Percentiles rank a stretch among this genome's conserved stretches.
Conservation (phyloP, 352 stramenopile species). For the Plasmopara viticola region DNA sequence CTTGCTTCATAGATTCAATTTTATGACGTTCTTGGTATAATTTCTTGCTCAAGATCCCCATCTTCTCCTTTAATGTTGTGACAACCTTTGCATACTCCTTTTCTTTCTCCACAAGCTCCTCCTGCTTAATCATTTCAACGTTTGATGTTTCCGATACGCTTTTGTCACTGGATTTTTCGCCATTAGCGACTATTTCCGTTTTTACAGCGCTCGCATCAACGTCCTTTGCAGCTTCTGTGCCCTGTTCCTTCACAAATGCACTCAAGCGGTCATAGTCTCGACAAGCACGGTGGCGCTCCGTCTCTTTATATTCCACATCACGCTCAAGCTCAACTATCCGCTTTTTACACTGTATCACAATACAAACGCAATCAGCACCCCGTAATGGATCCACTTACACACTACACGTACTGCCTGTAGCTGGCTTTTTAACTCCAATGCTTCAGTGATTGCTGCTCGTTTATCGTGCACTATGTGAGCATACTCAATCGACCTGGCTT, state of each 20-base stretch:
- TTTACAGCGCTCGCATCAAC: constrained; percentile 16
- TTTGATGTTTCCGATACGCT: constrained; percentile 4
- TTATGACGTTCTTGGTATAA: constrained; percentile 44
- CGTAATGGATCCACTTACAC: not conserved
- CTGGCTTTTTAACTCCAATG: constrained; percentile 42
- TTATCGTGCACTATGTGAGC: constrained; percentile 55
- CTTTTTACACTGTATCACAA: constrained; percentile 39
- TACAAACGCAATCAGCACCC: constrained; percentile 7
- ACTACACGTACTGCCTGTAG: constrained; percentile 41
- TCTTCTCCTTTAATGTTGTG: constrained; percentile 31
- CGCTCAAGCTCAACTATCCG: constrained; percentile 51
- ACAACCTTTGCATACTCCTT: constrained; percentile 30
- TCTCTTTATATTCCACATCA: constrained; percentile 72
- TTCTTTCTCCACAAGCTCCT: constrained; percentile 29
- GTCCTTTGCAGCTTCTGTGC: constrained; percentile 13
- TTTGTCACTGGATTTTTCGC: constrained; percentile 16
- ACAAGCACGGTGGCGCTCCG: constrained; percentile 69
- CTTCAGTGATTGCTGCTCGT: constrained; percentile 35
- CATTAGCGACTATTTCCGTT: constrained; percentile 17
- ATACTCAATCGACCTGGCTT: constrained; percentile 36
- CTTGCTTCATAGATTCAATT: constrained; percentile 35
- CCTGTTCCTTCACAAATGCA: constrained; percentile 40
- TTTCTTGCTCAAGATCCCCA: constrained; percentile 34
- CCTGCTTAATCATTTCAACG: constrained; percentile 19
- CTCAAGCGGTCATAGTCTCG: constrained; percentile 68